Conservation (phyloP, 176 grass and related monocot genomes). For the Melocanna baccifera region DNA sequence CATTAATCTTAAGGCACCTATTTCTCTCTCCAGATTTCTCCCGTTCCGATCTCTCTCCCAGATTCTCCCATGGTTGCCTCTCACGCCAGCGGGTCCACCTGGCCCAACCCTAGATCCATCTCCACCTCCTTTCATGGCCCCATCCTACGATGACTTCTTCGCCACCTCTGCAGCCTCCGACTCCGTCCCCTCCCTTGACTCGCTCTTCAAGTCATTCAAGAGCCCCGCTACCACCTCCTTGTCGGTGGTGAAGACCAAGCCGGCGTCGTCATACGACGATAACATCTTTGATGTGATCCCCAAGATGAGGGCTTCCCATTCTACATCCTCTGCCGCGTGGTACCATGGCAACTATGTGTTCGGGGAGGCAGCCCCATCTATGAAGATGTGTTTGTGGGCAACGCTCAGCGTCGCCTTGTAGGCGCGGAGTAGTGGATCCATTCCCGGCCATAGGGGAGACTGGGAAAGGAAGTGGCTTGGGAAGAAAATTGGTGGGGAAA, state of each 20-base stretch:
- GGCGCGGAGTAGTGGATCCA: no score
- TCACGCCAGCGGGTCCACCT: constrained; percentile 28
- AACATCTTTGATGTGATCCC: constrained; percentile 45
- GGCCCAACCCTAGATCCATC: constrained; percentile 51
- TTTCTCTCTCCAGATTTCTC: no score
- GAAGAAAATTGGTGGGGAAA: no score
- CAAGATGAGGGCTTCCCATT: constrained; percentile 24
- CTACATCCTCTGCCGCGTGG: constrained; percentile 29
- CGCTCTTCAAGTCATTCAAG: constrained; percentile 50
- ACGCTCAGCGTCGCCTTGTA: constrained; percentile 21
- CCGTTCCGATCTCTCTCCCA: no score
- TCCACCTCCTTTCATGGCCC: not conserved
- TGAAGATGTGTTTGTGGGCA: constrained; percentile 55
- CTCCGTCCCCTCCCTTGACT: constrained; percentile 36
- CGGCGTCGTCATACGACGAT: constrained; percentile 40
- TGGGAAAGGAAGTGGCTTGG: no score
- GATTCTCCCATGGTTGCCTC: constrained; percentile 11
- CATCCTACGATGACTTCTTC: constrained; percentile 56
- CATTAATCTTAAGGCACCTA: no score
- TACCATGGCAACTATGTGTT: constrained; percentile 50
- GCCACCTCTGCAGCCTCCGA: constrained; percentile 12
- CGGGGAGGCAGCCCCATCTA: constrained; percentile 48
- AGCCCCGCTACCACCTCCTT: constrained; percentile 3
- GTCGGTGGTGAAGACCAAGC: constrained; percentile 1
- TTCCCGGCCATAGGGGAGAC: no score